A percentile compares a stretch with the other conserved stretches of the same genome.
These are phyloP conservation scores for Penicillium roqueforti DNA, from an alignment of 495 filamentous ascomycete species.

Conservation along the genomic window DNA sequence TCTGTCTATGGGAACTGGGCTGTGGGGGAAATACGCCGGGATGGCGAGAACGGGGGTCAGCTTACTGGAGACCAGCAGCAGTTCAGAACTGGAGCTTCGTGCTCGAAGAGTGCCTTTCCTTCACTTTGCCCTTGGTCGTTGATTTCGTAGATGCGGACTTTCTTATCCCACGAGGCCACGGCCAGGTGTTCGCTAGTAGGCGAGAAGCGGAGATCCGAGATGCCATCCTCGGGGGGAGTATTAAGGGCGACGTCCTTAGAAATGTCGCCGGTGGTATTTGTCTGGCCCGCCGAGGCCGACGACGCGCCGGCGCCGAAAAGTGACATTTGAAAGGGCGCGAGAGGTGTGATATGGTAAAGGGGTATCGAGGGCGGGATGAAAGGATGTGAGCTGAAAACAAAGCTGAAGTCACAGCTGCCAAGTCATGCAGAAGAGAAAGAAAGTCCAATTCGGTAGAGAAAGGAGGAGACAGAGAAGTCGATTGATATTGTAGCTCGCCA, in stretches of 20 bases:
- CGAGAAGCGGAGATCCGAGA: constrained; percentile 82
- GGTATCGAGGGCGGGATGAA: not conserved
- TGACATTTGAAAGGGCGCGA: constrained; percentile 34
- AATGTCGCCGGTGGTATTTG: constrained; percentile 81
- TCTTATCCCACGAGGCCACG: constrained; percentile 89
- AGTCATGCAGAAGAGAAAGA: constrained; percentile 3
- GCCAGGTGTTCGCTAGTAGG: constrained; percentile 72
- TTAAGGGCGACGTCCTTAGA: constrained; percentile 78
- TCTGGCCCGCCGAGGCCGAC: constrained; percentile 43
- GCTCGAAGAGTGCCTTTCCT: constrained; percentile 74
- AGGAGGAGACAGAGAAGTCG: not conserved
- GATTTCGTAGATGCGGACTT: constrained; percentile 88
- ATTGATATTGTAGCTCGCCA: constrained; percentile 7
- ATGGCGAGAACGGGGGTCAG: not conserved
- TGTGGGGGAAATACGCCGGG: not conserved
- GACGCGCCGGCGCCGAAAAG: constrained; percentile 59
- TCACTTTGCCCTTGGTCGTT: constrained; percentile 62
- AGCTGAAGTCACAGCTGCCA: not conserved
- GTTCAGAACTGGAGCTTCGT: constrained; percentile 71
- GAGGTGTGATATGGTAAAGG: not conserved
- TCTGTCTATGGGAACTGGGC: not conserved
- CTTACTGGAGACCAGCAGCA: constrained; percentile 81
- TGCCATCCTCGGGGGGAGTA: constrained; percentile 76
- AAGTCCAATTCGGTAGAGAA: constrained; percentile 2
- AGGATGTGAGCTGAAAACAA: not conserved